These are phyloP conservation scores for Hericium rajendrae DNA, from an alignment of 768 basidiomycete genomes.

Conservation along the genomic window DNA sequence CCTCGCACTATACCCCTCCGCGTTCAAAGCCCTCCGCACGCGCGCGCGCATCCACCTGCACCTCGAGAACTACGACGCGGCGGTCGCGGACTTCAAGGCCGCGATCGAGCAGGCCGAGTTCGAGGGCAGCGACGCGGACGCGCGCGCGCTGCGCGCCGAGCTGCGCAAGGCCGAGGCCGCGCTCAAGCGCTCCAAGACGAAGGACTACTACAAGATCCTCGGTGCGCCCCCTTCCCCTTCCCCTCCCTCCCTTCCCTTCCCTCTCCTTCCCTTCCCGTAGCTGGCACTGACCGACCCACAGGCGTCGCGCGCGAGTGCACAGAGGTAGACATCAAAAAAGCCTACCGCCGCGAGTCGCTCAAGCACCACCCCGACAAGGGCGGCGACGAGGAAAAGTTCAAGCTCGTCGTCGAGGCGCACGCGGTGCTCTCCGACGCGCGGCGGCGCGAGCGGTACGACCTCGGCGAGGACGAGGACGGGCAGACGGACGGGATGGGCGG, in stretches of 20 bases:
- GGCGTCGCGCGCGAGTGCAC: constrained; percentile 48
- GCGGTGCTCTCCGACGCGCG: constrained; percentile 72
- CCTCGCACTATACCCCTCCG: constrained; percentile 47
- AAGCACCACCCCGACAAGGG: constrained; percentile 88
- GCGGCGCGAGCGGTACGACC: constrained; percentile 65
- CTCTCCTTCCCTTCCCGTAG: not conserved
- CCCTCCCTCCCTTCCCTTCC: not conserved
- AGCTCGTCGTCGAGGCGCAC: constrained; percentile 76
- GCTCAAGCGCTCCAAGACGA: constrained; percentile 81
- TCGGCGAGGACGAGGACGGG: constrained; percentile 77
- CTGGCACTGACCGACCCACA: constrained; percentile 1
- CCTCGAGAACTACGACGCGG: constrained; percentile 63
- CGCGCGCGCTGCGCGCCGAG: constrained; percentile 51
- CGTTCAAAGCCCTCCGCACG: constrained; percentile 82
- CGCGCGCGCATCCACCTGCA: constrained; percentile 72
- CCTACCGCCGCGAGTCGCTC: constrained; percentile 77
- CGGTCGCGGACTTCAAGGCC: constrained; percentile 69
- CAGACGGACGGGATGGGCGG: constrained; percentile 27
- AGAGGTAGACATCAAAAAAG: constrained; percentile 81
- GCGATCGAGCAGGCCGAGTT: constrained; percentile 64
- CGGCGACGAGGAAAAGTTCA: constrained; percentile 95
- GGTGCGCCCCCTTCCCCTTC: constrained; percentile 17
- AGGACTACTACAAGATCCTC: constrained; percentile 83
- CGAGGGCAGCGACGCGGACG: constrained; percentile 57
- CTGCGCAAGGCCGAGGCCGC: constrained; percentile 75